These are phyloP conservation scores for Scutellaria galericulata DNA, from an alignment of 257 asterid species.

Conservation along the genomic window DNA sequence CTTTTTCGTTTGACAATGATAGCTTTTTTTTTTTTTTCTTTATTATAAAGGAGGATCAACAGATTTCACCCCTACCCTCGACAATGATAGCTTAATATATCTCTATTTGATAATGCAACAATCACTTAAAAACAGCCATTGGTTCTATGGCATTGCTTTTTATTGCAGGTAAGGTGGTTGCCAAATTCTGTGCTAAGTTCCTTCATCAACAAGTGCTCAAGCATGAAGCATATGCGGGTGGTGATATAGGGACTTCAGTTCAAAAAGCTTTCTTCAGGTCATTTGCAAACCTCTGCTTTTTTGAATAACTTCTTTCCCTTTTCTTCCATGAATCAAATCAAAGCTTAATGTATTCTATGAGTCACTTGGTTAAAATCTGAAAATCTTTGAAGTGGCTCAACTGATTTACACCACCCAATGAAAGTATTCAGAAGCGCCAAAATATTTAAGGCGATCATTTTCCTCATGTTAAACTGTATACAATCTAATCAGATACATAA, in stretches of 20 bases:
- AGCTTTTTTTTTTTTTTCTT: too few relatives aligned
- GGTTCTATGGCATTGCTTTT: slow-evolving; percentile 27
- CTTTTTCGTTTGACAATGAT: slow-evolving; percentile 16
- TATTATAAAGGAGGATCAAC: too few relatives aligned
- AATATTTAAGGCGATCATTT: neutral
- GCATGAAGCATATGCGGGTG: slow-evolving; percentile 81
- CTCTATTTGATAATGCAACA: neutral
- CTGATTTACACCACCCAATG: slow-evolving; percentile 10
- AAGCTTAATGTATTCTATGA: slow-evolving; percentile 16
- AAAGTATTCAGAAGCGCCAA: slow-evolving; percentile 4
- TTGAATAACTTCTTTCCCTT: slow-evolving; percentile 3
- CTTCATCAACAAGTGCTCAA: slow-evolving; percentile 96
- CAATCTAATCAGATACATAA: neutral
- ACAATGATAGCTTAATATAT: neutral
- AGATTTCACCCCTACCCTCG: too few relatives aligned
- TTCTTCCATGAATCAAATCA: slow-evolving; percentile 4
- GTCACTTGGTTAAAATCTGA: neutral
- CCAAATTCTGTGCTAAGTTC: slow-evolving; percentile 96
- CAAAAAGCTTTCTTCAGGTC: slow-evolving; percentile 91
- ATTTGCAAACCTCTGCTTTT: slow-evolving; percentile 27
- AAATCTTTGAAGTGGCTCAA: slow-evolving; percentile 5
- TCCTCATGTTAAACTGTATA: slow-evolving; percentile 3
- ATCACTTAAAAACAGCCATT: slow-evolving; percentile 18
- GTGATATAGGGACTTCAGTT: slow-evolving; percentile 87
- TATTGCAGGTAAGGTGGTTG: slow-evolving; percentile 88